Evolutionary conservation across 2,329 filamentous ascomycete species (phyloP), one percentile per base, ranked within the genome.

Genomic region (Sclerotinia sclerotiorum): DNA sequence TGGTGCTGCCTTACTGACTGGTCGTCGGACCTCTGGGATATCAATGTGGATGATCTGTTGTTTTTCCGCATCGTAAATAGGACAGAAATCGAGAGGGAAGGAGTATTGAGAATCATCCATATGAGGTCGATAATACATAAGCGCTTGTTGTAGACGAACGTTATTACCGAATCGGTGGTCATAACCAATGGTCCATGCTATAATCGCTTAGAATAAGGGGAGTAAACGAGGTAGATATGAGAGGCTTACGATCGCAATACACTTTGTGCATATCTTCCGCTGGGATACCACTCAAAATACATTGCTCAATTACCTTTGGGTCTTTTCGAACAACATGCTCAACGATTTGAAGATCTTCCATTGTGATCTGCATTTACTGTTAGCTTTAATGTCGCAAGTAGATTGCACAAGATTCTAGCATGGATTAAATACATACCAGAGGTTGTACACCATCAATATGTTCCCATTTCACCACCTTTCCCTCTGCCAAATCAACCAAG

Each of bases 71-170:
- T 97, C 93, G 80, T 88, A 97, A 76, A 97, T 96, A 1, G 94
- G 94, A 76, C 93, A 97, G 81, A 97, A 97, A 79, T 97, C 94
- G 65, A 97, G 85, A 0, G 94, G 94, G 77, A 90, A 97, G 51
- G 91, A 90, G 79, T 97, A 97, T 80, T 97, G 94, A 79, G 87
- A 92, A 81, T 94, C 91, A 76, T 97, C 93, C 24, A 90, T 76
- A 74, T 94, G 84, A 4, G 93, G 93, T 21, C 94, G 88, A 79
- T 96, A 97, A 83, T 97, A 97, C 93, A 97, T 97, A 67, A 97
- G 83, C 2, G 93, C 94, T 80, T 97, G 94, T 80, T 97, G 94
- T 5, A 97, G 86, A 67, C 94, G 88, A 55, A 92, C 84, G 55
- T 83, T 83, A 77, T 82, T 94, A 70, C 93, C 94, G 75, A 93